Conservation (phyloP, 345 rosid genomes). For the Draba incana region DNA sequence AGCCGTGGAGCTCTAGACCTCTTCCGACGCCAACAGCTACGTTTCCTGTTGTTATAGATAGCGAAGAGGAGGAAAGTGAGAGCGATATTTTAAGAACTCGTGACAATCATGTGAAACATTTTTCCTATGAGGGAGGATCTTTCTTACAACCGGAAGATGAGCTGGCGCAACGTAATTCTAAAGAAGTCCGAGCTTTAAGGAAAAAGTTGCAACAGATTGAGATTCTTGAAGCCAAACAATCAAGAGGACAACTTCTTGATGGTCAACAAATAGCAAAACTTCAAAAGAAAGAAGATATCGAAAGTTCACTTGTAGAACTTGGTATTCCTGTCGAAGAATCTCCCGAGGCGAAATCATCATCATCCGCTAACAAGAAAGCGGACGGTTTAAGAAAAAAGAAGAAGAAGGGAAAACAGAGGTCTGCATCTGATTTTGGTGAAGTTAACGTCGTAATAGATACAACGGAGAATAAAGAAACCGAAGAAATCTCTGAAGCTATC, state of each 20-base stretch:
- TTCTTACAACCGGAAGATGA: slow-evolving; percentile 65
- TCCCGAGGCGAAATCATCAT: slow-evolving; percentile 43
- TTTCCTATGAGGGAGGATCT: slow-evolving; percentile 40
- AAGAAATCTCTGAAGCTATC: slow-evolving; percentile 45
- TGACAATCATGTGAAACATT: slow-evolving; percentile 48
- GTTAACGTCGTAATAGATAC: slow-evolving; percentile 42
- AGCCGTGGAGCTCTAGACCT: slow-evolving; percentile 81
- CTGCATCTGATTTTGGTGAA: slow-evolving; percentile 44
- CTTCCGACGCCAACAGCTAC: slow-evolving; percentile 90
- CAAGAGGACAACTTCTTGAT: slow-evolving; percentile 77
- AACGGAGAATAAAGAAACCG: slow-evolving; percentile 40
- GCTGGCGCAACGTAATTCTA: slow-evolving; percentile 49
- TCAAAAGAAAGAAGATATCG: slow-evolving; percentile 63
- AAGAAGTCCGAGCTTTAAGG: slow-evolving; percentile 76
- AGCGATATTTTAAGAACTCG: slow-evolving; percentile 65
- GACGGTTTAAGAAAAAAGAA: slow-evolving; percentile 62
- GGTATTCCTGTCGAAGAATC: slow-evolving; percentile 59
- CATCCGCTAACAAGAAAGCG: slow-evolving; percentile 58
- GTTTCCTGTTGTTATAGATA: slow-evolving; percentile 69
- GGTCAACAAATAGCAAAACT: slow-evolving; percentile 91
- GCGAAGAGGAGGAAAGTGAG: slow-evolving; percentile 85
- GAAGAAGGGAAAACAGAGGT: slow-evolving; percentile 65
- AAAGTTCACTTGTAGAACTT: slow-evolving; percentile 72
- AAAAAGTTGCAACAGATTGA: slow-evolving; percentile 97
- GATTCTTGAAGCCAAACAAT: slow-evolving; percentile 81